Conservation (phyloP, 2,329 filamentous ascomycete genomes). For the Sclerotinia spermophila region DNA sequence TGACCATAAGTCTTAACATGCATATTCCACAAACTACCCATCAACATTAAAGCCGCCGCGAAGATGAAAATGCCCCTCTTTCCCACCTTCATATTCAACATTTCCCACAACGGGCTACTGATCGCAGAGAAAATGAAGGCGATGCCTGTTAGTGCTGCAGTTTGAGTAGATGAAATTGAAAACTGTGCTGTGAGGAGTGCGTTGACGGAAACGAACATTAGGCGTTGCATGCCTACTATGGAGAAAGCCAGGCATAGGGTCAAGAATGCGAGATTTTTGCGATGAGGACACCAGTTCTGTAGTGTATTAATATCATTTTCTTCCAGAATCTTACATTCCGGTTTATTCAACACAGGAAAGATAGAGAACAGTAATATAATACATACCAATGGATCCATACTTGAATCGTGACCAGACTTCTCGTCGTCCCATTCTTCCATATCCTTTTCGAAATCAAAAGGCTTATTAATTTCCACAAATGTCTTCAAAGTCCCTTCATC, state of each 20-base stretch:
- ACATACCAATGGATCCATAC: conserved; percentile 5
- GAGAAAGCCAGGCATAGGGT: conserved; percentile 47
- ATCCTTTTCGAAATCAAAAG: background rate
- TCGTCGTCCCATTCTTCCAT: background rate
- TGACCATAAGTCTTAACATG: conserved; percentile 43
- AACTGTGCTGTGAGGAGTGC: conserved; percentile 44
- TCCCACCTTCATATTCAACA: conserved; percentile 47
- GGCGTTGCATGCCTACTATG: conserved; percentile 51
- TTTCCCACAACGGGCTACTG: conserved; percentile 43
- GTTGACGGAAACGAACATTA: conserved; percentile 49
- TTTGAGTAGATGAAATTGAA: conserved; percentile 46
- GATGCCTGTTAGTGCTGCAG: conserved; percentile 49
- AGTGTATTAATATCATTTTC: background rate
- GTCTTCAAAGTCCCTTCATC: background rate
- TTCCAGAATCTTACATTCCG: background rate
- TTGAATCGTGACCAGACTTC: background rate
- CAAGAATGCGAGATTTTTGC: conserved; percentile 49
- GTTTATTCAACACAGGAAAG: background rate
- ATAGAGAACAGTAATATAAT: background rate
- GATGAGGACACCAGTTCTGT: conserved; percentile 55
- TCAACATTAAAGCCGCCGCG: conserved; percentile 45
- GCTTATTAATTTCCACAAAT: background rate
- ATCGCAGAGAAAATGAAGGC: conserved; percentile 50
- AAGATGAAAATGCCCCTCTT: conserved; percentile 52
- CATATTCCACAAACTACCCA: conserved; percentile 51